Base-by-base conservation (phyloP, 129 eudicot species). In the Scalesia atractyloides region DNA sequence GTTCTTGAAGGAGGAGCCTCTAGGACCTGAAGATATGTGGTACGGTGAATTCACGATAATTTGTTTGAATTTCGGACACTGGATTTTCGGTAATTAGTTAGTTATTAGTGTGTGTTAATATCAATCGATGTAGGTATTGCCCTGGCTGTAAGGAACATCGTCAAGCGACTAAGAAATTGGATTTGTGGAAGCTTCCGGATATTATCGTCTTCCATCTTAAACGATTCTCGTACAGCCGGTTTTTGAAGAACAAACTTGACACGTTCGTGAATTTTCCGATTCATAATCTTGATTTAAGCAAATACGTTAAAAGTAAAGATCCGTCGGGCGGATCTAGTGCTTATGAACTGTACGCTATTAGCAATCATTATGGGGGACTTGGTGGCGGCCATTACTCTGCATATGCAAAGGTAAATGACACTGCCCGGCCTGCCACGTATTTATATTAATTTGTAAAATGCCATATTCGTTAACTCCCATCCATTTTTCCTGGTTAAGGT, bases 21-120 rank as follows among this genome's bases (percentile, higher is more conserved):
- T 95, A 46, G 99, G 99, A 47, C 99, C 99, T 50, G 99, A 95
- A 80, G 99, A 95, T 44, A 95, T 95, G 99, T 95, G 99, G 99
- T 95, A 88, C 41, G 72, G 54, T 59, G 9, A 44, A 9, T 59
- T 2, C 7, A 14, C 68, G 73, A 62, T 49, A 18, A 19, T 36
- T 47, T 12, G 10, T 62, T 76, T 9, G 68, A 56, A 24, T 17
- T 53, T 57, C 36, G 36, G 49, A 75, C 68, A 16, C 24, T 30
- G 10, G 56, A 5, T 36, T 57, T 7, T 11, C 0, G 10, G 8
- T 26, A 59, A 9, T 6, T 12, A 16, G 8, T 66, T 68, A 41
- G 68, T 57, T 53, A 44, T 56, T 53, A 39, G 4, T 15, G 9
- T 24, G n/a, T n/a, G 30, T 24, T 24, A 68, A 39, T 60, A 43